Percentiles rank a stretch among this genome's conserved stretches.
phyloP scores from a whole-genome alignment of 345 rosid genomes.

The Psidium friedrichsthalianum region DNA sequence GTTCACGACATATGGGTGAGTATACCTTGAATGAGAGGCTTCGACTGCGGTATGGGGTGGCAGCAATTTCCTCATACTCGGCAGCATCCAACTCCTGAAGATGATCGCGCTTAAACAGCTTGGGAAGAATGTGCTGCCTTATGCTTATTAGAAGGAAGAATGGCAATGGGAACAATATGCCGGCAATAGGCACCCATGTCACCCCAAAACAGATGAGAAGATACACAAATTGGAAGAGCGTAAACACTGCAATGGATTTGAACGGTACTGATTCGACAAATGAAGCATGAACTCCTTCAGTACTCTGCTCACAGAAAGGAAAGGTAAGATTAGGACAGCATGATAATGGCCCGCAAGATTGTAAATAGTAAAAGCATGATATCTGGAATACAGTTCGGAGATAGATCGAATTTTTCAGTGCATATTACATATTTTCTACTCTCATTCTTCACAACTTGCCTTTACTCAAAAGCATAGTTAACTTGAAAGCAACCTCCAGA shows the following conservation, averaged over 20 bases:
- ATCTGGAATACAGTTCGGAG: neutral
- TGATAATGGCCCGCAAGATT: neutral
- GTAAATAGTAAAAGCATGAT: neutral
- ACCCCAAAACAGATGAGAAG: conserved; percentile 55
- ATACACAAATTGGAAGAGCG: conserved; percentile 56
- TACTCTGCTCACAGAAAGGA: conserved; percentile 29
- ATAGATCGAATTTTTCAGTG: neutral
- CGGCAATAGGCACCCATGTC: conserved; percentile 80
- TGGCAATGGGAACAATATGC: conserved; percentile 63
- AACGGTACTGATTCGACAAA: conserved; percentile 63
- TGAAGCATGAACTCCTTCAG: conserved; percentile 61
- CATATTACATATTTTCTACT: neutral
- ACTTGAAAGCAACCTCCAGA: neutral
- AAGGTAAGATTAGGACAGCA: neutral
- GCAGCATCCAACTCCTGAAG: conserved; percentile 70
- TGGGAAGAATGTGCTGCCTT: conserved; percentile 58
- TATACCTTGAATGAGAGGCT: conserved; percentile 40
- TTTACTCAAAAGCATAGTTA: neutral
- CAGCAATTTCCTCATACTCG: conserved; percentile 59
- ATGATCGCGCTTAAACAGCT: conserved; percentile 42
- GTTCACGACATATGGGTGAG: neutral
- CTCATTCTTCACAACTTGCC: neutral
- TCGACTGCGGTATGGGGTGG: conserved; percentile 32
- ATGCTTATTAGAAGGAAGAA: conserved; percentile 59
- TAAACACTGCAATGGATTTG: conserved; percentile 46